A percentile compares a stretch with the other conserved stretches of the same genome.
Conservation (phyloP, 2,329 filamentous ascomycete species). For the Bisporella sp. region DNA sequence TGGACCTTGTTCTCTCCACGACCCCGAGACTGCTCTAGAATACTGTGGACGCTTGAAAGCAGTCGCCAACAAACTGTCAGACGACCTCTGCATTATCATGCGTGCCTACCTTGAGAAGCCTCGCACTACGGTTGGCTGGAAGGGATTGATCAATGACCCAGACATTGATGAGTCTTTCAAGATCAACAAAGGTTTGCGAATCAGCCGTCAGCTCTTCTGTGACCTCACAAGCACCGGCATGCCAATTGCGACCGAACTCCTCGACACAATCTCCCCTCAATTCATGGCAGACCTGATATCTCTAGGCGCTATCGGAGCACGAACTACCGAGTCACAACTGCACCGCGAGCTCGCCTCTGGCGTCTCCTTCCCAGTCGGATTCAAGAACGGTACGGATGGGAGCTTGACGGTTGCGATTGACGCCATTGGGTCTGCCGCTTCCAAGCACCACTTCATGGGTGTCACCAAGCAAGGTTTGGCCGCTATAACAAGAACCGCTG, state of each 20-base stretch:
- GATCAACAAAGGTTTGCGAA: constrained; percentile 95
- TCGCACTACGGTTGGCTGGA: constrained; percentile 96
- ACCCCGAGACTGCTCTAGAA: constrained; percentile 79
- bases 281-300: constrained; percentile 95
- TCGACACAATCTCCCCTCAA: constrained; percentile 97
- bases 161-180: constrained; percentile 96
- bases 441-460: constrained; percentile 96
- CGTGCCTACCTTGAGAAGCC: constrained; percentile 98
- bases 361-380: constrained; percentile 94
- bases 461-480: constrained; percentile 97
- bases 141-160: constrained; percentile 97
- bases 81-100: constrained; percentile 91
- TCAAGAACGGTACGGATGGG: constrained; percentile 99
- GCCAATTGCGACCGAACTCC: constrained; percentile 96
- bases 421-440: constrained; percentile 79
- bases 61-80: constrained; percentile 70
- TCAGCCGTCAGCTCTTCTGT: constrained; percentile 88
- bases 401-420: constrained; percentile 88
- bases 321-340: constrained; percentile 93
- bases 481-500: constrained; percentile 85
- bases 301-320: constrained; percentile 88
- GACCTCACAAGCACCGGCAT: constrained; percentile 83
- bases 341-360: constrained; percentile 94
- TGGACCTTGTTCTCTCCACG: constrained; percentile 95
- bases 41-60: constrained; percentile 76